Conservation (phyloP, 768 basidiomycete species). For the Clathrus columnatus region DNA sequence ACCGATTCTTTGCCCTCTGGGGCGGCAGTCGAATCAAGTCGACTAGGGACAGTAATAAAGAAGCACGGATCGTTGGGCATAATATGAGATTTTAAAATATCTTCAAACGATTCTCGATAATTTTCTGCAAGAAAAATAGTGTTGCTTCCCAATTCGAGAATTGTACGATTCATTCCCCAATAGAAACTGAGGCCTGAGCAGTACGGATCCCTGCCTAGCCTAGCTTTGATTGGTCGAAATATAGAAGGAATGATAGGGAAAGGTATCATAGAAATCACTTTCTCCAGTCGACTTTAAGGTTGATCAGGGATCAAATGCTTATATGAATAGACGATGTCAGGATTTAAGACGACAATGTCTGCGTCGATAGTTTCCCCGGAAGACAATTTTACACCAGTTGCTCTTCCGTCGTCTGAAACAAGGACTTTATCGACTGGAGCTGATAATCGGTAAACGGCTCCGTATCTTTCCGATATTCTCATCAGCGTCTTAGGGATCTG, state of each 20-base stretch:
- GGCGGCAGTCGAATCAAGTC: conserved; percentile 29
- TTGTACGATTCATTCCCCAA: too few relatives aligned
- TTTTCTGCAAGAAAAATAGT: conserved; percentile 35
- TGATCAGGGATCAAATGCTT: conserved; percentile 25
- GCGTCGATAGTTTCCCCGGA: conserved; percentile 22
- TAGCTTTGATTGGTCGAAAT: too few relatives aligned
- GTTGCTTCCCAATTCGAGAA: too few relatives aligned
- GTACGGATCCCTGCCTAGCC: too few relatives aligned
- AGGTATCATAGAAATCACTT: too few relatives aligned
- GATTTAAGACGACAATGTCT: conserved; percentile 33
- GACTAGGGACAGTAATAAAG: conserved; percentile 33
- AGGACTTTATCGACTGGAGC: conserved; percentile 25
- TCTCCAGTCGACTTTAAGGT: too few relatives aligned
- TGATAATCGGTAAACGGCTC: conserved; percentile 26
- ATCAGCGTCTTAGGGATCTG: conserved; percentile 25
- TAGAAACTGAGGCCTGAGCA: too few relatives aligned
- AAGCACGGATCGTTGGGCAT: conserved; percentile 33
- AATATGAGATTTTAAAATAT: too few relatives aligned
- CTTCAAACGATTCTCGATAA: conserved; percentile 31
- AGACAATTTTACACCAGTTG: conserved; percentile 26
- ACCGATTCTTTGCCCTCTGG: conserved; percentile 30
- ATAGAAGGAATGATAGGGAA: too few relatives aligned
- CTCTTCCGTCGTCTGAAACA: conserved; percentile 18
- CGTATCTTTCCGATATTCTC: conserved; percentile 24
- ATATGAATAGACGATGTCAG: conserved; percentile 32